These are phyloP conservation scores for Penicillium sp. DNA, from an alignment of 2,329 filamentous ascomycete species.

Conservation along the genomic window DNA sequence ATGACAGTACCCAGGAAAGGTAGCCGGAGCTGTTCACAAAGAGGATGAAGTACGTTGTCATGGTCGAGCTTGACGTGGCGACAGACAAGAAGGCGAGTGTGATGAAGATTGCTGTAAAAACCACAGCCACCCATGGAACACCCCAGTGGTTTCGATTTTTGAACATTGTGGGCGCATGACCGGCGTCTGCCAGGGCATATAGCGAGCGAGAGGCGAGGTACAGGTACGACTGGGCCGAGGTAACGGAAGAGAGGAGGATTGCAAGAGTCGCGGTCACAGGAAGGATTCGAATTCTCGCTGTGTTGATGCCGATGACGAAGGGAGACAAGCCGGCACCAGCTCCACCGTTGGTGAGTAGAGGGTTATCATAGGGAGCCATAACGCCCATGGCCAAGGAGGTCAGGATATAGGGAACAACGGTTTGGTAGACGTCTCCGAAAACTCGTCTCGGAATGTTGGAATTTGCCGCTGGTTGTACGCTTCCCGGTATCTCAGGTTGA, in stretches of 20 bases:
- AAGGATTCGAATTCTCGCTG: constrained; percentile 61
- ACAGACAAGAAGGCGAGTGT: constrained; percentile 67
- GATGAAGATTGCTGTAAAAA: constrained; percentile 56
- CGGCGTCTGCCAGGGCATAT: constrained; percentile 62
- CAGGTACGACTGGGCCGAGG: constrained; percentile 74
- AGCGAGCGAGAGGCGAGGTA: constrained; percentile 69
- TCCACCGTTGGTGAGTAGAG: constrained; percentile 53
- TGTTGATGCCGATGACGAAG: constrained; percentile 43
- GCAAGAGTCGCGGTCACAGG: constrained; percentile 71
- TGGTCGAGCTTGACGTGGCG: constrained; percentile 55
- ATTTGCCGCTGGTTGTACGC: constrained; percentile 47
- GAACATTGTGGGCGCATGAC: constrained; percentile 61
- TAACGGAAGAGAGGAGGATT: constrained; percentile 73
- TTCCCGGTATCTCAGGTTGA: constrained; percentile 20
- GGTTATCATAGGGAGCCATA: constrained; percentile 58
- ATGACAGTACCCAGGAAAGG: constrained; percentile 67
- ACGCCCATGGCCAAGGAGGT: constrained; percentile 58
- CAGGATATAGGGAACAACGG: constrained; percentile 59
- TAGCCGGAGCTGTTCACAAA: constrained; percentile 67
- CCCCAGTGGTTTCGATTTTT: constrained; percentile 58
- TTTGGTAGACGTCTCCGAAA: constrained; percentile 55
- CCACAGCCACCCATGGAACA: constrained; percentile 62
- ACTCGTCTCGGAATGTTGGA: constrained; percentile 54
- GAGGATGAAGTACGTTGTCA: constrained; percentile 70
- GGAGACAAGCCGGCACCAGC: constrained; percentile 53